phyloP scores from a whole-genome alignment of 192 early-diverging fungal species.

The Chytriomyces hyalinus region DNA sequence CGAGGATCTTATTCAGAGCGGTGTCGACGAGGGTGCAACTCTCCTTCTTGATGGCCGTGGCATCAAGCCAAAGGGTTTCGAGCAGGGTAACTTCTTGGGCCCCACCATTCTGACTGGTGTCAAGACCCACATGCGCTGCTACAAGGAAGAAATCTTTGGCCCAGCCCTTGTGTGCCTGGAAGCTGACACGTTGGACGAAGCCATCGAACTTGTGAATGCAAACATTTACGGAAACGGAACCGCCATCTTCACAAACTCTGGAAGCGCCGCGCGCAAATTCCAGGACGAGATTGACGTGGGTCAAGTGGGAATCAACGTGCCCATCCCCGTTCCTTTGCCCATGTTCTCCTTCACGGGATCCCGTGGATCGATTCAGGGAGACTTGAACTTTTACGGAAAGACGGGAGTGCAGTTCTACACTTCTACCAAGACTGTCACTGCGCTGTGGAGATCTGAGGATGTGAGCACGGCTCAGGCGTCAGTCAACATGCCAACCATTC shows the following conservation, averaged over 20 bases:
- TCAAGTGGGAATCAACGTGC: conserved; percentile 86
- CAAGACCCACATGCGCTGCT: conserved; percentile 81
- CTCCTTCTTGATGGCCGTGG: conserved; percentile 89
- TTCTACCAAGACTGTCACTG: conserved; percentile 91
- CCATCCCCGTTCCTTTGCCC: conserved; percentile 95
- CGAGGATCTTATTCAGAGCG: conserved; percentile 76
- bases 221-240: conserved; percentile 85
- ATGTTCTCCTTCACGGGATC: conserved; percentile 97
- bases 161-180: conserved; percentile 86
- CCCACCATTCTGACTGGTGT: conserved; percentile 88
- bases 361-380: conserved; percentile 88
- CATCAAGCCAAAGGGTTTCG: conserved; percentile 68
- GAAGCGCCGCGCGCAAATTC: conserved; percentile 86
- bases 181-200: conserved; percentile 87
- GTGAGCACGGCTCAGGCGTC: conserved; percentile 65
- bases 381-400: conserved; percentile 89
- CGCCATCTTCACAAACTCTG: conserved; percentile 85
- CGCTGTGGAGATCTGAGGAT: conserved; percentile 91
- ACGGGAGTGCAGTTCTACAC: conserved; percentile 81
- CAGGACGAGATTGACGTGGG: conserved; percentile 87
- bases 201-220: conserved; percentile 85
- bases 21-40: conserved; percentile 84
- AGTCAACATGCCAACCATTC: conserved; percentile 88
- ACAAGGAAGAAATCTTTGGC: conserved; percentile 94
- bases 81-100: conserved; percentile 92